A percentile compares a stretch with the other conserved stretches of the same genome.
These are phyloP conservation scores for Naganishia vishniacii DNA, from an alignment of 768 basidiomycete species.

Conservation along the genomic window DNA sequence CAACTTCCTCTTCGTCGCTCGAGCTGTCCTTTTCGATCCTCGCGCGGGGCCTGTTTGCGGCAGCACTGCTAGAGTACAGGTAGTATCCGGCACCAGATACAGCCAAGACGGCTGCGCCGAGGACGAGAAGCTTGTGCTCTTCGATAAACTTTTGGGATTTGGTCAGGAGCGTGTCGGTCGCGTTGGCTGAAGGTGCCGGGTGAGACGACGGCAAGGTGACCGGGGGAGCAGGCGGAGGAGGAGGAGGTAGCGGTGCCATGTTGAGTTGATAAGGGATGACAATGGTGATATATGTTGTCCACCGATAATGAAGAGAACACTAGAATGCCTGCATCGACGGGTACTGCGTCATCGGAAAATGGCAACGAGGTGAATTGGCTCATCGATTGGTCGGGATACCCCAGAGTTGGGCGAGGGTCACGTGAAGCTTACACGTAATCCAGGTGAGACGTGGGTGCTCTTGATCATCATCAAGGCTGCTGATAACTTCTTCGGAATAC, in stretches of 20 bases:
- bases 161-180: conserved; percentile 30
- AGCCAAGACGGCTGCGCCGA: conserved; percentile 64
- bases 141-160: conserved; percentile 43
- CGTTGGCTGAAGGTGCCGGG: conserved; percentile 9
- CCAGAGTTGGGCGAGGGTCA: too few relatives aligned
- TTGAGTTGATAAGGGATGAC: neutral
- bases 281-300: too few relatives aligned
- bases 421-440: too few relatives aligned
- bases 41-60: conserved; percentile 51
- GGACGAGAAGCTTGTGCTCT: conserved; percentile 69
- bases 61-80: conserved; percentile 40
- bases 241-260: neutral
- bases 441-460: too few relatives aligned
- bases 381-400: too few relatives aligned
- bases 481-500: too few relatives aligned
- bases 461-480: too few relatives aligned
- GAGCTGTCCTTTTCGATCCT: conserved; percentile 32
- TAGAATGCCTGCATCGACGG: too few relatives aligned
- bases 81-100: conserved; percentile 73
- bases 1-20: conserved; percentile 22
- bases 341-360: too few relatives aligned
- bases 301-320: too few relatives aligned
- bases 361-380: too few relatives aligned
- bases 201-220: conserved; percentile 3
- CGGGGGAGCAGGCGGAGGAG: conserved; percentile 12